These are phyloP conservation scores for Diaporthe sp. DNA, from an alignment of 2,329 filamentous ascomycete species.

Conservation along the genomic window DNA sequence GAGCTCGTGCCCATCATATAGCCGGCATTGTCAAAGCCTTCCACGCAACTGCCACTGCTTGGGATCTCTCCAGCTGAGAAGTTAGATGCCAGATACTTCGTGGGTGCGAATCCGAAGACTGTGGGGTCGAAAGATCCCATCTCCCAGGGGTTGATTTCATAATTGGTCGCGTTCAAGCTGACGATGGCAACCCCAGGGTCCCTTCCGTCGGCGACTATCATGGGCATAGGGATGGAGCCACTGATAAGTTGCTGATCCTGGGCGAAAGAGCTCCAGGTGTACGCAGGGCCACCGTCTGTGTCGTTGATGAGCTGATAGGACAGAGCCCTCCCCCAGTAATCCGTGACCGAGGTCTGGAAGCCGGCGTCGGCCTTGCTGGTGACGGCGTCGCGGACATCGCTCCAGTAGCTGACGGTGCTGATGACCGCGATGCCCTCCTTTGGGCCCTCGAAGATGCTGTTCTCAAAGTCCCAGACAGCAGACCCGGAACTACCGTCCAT, in stretches of 20 bases:
- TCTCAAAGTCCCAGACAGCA: slow-evolving; percentile 53
- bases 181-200: slow-evolving; percentile 59
- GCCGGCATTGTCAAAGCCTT: slow-evolving; percentile 86
- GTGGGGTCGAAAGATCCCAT: slow-evolving; percentile 75
- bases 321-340: slow-evolving; percentile 91
- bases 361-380: slow-evolving; percentile 72
- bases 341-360: slow-evolving; percentile 81
- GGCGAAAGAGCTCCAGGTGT: slow-evolving; percentile 83
- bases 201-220: slow-evolving; percentile 64
- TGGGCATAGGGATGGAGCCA: slow-evolving; percentile 62
- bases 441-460: slow-evolving; percentile 53
- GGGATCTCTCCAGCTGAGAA: slow-evolving; percentile 69
- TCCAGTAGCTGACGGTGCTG: slow-evolving; percentile 67
- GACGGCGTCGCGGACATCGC: slow-evolving; percentile 70
- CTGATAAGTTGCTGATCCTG: slow-evolving; percentile 58
- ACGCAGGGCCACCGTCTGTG: slow-evolving; percentile 78
- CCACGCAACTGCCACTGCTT: slow-evolving; percentile 72
- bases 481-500: slow-evolving; percentile 56
- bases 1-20: slow-evolving; percentile 90
- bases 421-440: slow-evolving; percentile 47
- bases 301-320: slow-evolving; percentile 88
- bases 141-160: slow-evolving; percentile 77
- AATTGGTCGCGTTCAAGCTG: slow-evolving; percentile 71
- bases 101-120: slow-evolving; percentile 71
- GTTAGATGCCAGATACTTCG: slow-evolving; percentile 71